Conservation (phyloP, 192 early-diverging fungal genomes). For the Funneliformis geosporum region DNA sequence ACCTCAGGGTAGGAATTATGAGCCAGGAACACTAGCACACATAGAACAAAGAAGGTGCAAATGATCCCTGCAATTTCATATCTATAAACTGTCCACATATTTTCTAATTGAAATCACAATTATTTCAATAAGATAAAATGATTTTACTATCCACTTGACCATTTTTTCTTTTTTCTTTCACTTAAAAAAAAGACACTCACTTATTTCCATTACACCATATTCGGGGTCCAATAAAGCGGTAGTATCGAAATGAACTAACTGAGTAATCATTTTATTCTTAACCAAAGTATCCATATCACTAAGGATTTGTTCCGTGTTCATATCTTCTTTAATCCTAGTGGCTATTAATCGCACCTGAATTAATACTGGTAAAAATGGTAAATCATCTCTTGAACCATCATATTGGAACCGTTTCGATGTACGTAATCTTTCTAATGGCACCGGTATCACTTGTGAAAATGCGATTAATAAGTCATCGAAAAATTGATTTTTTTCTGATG, state of each 20-base stretch:
- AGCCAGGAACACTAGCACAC: background rate
- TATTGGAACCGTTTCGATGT: background rate
- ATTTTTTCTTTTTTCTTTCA: background rate
- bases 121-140: too few relatives aligned
- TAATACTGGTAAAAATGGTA: background rate
- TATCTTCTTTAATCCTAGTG: background rate
- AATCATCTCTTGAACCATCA: background rate
- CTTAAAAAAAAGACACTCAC: background rate
- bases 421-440: background rate
- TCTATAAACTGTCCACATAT: background rate
- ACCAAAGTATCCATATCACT: slow-evolving; percentile 7
- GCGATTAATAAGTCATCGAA: background rate
- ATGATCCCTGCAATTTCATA: background rate
- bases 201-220: background rate
- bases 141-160: too few relatives aligned
- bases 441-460: background rate
- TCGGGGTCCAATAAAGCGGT: background rate
- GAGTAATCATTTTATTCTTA: background rate
- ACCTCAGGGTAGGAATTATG: background rate
- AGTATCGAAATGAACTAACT: background rate
- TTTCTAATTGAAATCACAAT: background rate
- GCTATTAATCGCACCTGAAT: background rate
- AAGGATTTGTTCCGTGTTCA: background rate
- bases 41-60: background rate
- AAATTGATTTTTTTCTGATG: background rate